phyloP scores from a whole-genome alignment of 768 basidiomycete genomes.

The Cubamyces lactineus region DNA sequence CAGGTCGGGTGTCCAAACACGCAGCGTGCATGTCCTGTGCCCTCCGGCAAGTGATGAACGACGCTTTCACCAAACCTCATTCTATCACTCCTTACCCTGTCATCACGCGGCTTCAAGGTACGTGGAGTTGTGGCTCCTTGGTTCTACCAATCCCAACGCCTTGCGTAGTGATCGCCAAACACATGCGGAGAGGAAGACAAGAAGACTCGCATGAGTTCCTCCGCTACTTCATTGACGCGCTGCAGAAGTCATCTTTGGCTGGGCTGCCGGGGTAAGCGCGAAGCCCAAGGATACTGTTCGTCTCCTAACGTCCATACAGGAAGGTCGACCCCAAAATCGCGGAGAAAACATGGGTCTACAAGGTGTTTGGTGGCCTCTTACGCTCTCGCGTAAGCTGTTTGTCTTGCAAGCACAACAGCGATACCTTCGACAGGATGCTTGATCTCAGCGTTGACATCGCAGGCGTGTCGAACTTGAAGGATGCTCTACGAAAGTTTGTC shows the following conservation, averaged over 20 bases:
- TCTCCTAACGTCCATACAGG: constrained; percentile 38
- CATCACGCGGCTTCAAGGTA: constrained; percentile 71
- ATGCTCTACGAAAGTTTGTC: constrained; percentile 80
- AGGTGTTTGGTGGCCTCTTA: constrained; percentile 89
- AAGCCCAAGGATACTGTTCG: neutral
- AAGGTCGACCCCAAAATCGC: constrained; percentile 72
- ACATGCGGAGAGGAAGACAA: constrained; percentile 88
- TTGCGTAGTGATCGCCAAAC: constrained; percentile 80
- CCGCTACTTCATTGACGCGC: constrained; percentile 87
- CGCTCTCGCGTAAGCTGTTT: constrained; percentile 90
- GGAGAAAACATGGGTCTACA: constrained; percentile 93
- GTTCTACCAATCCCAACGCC: neutral
- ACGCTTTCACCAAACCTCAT: constrained; percentile 50
- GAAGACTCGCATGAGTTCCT: constrained; percentile 99
- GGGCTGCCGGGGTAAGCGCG: constrained; percentile 68
- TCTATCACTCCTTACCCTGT: constrained; percentile 69
- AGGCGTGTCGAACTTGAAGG: constrained; percentile 59
- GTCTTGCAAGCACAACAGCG: constrained; percentile 83
- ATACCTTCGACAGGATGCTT: constrained; percentile 94
- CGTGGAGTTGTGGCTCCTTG: constrained; percentile 20
- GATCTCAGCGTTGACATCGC: constrained; percentile 93
- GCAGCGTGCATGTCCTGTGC: constrained; percentile 83
- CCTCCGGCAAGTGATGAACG: constrained; percentile 58
- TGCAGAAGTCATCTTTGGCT: constrained; percentile 83
- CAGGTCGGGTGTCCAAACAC: constrained; percentile 44